A percentile compares a stretch with the other conserved stretches of the same genome.
Conservation (phyloP, 306 rosid species). For the Bauhinia variegata region DNA sequence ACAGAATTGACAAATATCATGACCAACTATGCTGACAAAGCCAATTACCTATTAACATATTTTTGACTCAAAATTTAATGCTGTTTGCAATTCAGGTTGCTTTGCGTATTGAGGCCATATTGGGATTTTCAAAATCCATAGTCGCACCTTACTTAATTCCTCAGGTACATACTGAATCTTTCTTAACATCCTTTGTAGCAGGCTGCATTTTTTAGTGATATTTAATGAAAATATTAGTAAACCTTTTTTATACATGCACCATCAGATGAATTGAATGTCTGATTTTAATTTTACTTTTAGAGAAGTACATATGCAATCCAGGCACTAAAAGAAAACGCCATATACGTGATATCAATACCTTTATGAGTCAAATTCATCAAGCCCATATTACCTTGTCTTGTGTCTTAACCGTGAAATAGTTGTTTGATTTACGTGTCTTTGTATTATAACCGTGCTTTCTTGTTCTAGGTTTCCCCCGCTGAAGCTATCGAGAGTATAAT, state of each 20-base stretch:
- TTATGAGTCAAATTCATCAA: background rate
- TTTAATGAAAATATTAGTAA: conserved; percentile 12
- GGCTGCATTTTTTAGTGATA: conserved; percentile 9
- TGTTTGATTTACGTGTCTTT: background rate
- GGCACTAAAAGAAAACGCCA: too few relatives aligned
- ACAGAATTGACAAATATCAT: conserved; percentile 23
- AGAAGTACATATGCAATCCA: background rate
- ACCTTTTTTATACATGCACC: conserved; percentile 20
- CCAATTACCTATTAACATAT: background rate
- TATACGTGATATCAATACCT: background rate
- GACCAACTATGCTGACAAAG: background rate
- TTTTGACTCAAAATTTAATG: conserved; percentile 5
- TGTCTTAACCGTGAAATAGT: background rate
- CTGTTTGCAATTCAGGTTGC: conserved; percentile 57
- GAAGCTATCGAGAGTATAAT: conserved; percentile 64
- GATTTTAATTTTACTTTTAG: background rate
- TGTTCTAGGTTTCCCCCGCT: conserved; percentile 60
- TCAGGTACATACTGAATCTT: conserved; percentile 51
- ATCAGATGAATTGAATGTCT: background rate
- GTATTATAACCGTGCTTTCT: conserved; percentile 20
- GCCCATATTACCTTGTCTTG: conserved; percentile 1
- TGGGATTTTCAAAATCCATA: conserved; percentile 66
- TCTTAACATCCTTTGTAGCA: conserved; percentile 19
- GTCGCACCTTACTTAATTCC: conserved; percentile 76
- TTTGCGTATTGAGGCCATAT: conserved; percentile 60